phyloP scores from a whole-genome alignment of 2,329 filamentous ascomycete genomes.

The Aspergillus thermomutatus region DNA sequence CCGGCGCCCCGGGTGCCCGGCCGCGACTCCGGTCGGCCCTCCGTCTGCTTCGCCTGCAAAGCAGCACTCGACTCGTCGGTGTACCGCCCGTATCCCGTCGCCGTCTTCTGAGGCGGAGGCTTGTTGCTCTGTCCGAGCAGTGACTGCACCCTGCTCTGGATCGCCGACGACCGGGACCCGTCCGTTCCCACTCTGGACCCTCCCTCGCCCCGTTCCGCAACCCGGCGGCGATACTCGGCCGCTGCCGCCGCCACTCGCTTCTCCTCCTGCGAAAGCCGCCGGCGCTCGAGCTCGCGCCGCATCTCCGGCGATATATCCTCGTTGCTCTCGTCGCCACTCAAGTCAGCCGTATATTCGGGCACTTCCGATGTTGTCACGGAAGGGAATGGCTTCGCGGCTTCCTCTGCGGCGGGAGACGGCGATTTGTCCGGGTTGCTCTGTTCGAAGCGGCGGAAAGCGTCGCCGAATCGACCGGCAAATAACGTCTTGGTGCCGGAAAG shows the following conservation, averaged over 20 bases:
- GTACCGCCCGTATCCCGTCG: conserved; percentile 85
- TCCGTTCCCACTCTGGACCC: conserved; percentile 46
- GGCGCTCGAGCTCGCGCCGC: conserved; percentile 82
- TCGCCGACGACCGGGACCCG: conserved; percentile 69
- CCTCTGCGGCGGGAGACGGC: conserved; percentile 41
- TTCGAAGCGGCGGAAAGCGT: conserved; percentile 92
- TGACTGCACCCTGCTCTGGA: conserved; percentile 86
- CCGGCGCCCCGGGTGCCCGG: conserved; percentile 21
- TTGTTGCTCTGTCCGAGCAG: conserved; percentile 73
- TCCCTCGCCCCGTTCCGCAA: conserved; percentile 60
- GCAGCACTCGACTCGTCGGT: conserved; percentile 52
- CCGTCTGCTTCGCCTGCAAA: conserved; percentile 40
- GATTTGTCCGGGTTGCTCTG: conserved; percentile 43
- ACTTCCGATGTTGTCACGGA: conserved; percentile 75
- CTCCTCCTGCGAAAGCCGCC: conserved; percentile 80
- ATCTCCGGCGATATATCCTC: conserved; percentile 81
- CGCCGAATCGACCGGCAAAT: conserved; percentile 83
- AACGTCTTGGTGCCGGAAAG: conserved; percentile 75
- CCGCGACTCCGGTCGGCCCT: conserved; percentile 19
- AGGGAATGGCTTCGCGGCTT: conserved; percentile 51
- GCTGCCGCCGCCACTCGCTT: conserved; percentile 83
- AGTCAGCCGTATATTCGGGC: conserved; percentile 65
- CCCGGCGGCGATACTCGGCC: conserved; percentile 76
- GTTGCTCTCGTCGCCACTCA: conserved; percentile 62
- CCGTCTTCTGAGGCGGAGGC: conserved; percentile 62